Evolutionary conservation across 2,329 filamentous ascomycete genomes (phyloP), one percentile per base, ranked within the genome.

Genomic region (Coccinonectria pachysandricola): DNA sequence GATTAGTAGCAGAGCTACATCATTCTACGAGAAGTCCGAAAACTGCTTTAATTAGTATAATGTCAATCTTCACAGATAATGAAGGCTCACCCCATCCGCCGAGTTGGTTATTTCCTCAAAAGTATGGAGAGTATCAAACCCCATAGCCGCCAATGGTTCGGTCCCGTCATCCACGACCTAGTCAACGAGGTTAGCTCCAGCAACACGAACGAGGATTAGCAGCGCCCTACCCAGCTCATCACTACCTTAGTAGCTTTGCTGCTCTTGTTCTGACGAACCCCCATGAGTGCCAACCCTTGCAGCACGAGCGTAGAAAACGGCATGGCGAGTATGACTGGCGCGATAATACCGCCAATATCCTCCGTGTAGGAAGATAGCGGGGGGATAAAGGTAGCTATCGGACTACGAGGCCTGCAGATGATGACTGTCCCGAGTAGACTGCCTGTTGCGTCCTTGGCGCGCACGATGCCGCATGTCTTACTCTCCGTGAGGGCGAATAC

Each of bases 21-120:
- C n/a, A n/a, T n/a, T n/a, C n/a, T n/a, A n/a, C n/a, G n/a, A 32
- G 13, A 46, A 46, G 27, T 32, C 40, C 2, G 24, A 41, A 14
- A 43, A 39, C 12, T 38, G 45, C 26, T 35, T 53, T 8, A n/a
- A 7, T 21, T 36, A 4, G 29, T 28, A 27, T 41, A 40, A 37
- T 40, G 3, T 8, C 6, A 10, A 7, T n/a, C 12, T 10, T 40
- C 12, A 40, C 27, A 19, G 7, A 14, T 13, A 8, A 3, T 19
- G 10, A 4, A 23, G 34, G 41, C 31, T 48, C 29, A 71, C 66
- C 47, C 57, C 62, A 11, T 71, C 68, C 3, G 60, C 57, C 12
- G 79, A 73, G 37, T 67, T 71, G 33, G 75, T 81, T 27, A 91
- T 71, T 52, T 92, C 82, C 45, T 93, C 84, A 52, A 86, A 92